These are phyloP conservation scores for Populus tremula DNA, from an alignment of 345 rosid species.

Conservation along the genomic window DNA sequence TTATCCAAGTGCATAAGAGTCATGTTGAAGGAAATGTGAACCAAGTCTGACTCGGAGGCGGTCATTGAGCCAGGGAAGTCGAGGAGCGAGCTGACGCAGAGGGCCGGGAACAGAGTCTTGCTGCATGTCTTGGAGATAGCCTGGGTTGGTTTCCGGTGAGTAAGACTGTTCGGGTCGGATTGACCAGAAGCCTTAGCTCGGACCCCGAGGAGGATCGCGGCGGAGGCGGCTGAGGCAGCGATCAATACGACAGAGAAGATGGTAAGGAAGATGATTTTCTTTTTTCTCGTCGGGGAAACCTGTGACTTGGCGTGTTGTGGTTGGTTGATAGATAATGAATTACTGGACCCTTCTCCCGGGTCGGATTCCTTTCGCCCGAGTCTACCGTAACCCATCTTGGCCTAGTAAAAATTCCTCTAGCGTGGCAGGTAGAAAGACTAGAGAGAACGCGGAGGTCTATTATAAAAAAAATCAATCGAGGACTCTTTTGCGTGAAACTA, in stretches of 20 bases:
- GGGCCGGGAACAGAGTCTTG: slow-evolving; percentile 55
- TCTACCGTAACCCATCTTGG: slow-evolving; percentile 20
- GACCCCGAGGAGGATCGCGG: slow-evolving; percentile 39
- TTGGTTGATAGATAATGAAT: not conserved
- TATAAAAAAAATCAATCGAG: not conserved
- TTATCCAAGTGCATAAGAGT: slow-evolving; percentile 75
- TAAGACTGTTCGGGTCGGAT: not conserved
- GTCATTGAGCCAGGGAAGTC: slow-evolving; percentile 58
- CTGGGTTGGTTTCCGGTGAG: slow-evolving; percentile 56
- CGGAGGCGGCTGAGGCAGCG: slow-evolving; percentile 57
- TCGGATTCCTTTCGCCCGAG: slow-evolving; percentile 25
- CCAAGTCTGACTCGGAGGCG: slow-evolving; percentile 63
- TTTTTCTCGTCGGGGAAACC: slow-evolving; percentile 18
- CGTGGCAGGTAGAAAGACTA: not conserved
- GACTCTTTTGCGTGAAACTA: not conserved
- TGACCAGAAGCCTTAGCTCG: slow-evolving; percentile 20
- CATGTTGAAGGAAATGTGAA: slow-evolving; percentile 92
- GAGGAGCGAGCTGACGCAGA: slow-evolving; percentile 69
- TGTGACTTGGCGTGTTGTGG: slow-evolving; percentile 7
- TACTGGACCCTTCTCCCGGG: not conserved
- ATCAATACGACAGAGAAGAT: slow-evolving; percentile 44
- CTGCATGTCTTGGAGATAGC: slow-evolving; percentile 71
- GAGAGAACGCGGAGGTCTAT: too few relatives aligned
- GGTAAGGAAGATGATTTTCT: slow-evolving; percentile 46
- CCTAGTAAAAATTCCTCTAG: not conserved